Evolutionary conservation across 1,139 yeast species (phyloP).

Genomic region (Magnusiomyces sp.): DNA sequence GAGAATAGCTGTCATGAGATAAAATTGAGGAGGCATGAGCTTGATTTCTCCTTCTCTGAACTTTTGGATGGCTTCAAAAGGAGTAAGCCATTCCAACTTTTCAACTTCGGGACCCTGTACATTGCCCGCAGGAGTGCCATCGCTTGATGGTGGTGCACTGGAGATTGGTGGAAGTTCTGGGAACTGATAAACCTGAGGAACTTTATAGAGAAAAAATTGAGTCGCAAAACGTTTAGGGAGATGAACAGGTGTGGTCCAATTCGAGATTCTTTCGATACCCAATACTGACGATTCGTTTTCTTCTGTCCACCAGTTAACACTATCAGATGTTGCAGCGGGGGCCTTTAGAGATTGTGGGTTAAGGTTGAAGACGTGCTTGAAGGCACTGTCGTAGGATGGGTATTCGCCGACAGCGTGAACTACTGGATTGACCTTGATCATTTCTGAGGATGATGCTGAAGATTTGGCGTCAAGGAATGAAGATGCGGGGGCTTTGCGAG

Average conservation of each 20-base stretch:
- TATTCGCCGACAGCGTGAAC: conserved; percentile 15
- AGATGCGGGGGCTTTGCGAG: conserved; percentile 15
- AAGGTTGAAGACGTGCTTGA: conserved; percentile 7
- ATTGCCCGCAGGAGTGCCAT: neutral
- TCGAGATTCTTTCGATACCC: conserved; percentile 17
- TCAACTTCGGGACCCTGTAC: conserved; percentile 16
- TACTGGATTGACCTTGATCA: conserved; percentile 12
- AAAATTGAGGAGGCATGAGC: conserved; percentile 31
- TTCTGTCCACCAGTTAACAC: neutral
- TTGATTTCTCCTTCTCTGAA: conserved; percentile 21
- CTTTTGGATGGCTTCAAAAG: conserved; percentile 21
- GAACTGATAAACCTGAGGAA: conserved; percentile 17
- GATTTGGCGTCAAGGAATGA: too few species aligned
- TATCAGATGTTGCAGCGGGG: neutral
- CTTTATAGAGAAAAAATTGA: conserved; percentile 24
- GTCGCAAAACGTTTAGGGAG: conserved; percentile 24
- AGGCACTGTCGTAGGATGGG: conserved; percentile 16
- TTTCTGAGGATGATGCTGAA: too few species aligned
- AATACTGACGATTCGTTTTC: conserved; percentile 3
- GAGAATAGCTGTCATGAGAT: conserved; percentile 20
- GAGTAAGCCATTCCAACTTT: conserved; percentile 27
- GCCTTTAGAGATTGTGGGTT: neutral
- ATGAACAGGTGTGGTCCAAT: conserved; percentile 27
- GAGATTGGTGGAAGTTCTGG: conserved; percentile 7
- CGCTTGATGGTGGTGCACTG: neutral